Percentiles rank a stretch among this genome's conserved stretches.
Conservation (phyloP, 73 alveolate species). For the Tetrahymena thermophila region DNA sequence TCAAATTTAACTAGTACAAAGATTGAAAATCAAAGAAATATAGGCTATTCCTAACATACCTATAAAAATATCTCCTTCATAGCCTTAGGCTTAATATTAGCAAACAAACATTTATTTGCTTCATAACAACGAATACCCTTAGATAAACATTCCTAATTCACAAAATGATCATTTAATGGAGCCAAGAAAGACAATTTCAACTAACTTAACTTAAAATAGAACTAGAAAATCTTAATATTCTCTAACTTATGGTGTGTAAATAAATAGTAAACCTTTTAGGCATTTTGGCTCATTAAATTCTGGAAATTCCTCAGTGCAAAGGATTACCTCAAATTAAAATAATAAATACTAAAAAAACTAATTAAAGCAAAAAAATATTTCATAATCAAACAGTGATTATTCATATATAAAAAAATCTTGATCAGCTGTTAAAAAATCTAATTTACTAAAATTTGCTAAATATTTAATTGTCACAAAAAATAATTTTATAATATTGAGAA, state of each 20-base stretch:
- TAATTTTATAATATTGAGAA: too few relatives aligned
- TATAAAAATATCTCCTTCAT: neutral
- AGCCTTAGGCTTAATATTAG: neutral
- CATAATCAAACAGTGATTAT: neutral
- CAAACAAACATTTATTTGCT: neutral
- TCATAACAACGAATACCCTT: neutral
- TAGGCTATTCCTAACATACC: neutral
- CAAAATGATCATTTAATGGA: neutral
- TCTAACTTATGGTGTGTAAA: neutral
- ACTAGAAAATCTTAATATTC: neutral
- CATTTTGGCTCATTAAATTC: neutral
- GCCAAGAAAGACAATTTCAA: neutral
- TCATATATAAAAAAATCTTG: neutral
- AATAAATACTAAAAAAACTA: neutral
- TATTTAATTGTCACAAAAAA: too few relatives aligned
- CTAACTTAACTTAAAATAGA: neutral
- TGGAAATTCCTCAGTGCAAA: neutral
- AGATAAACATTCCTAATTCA: neutral
- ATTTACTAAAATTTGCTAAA: too few relatives aligned
- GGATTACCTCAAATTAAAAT: neutral
- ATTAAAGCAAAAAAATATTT: neutral
- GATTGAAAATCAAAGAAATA: neutral
- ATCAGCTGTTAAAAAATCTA: neutral
- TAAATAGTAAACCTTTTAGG: neutral
- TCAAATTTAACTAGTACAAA: neutral